Evolutionary conservation across 176 grass and related monocot species (phyloP).

Genomic region (Rhynchospora breviuscula): DNA sequence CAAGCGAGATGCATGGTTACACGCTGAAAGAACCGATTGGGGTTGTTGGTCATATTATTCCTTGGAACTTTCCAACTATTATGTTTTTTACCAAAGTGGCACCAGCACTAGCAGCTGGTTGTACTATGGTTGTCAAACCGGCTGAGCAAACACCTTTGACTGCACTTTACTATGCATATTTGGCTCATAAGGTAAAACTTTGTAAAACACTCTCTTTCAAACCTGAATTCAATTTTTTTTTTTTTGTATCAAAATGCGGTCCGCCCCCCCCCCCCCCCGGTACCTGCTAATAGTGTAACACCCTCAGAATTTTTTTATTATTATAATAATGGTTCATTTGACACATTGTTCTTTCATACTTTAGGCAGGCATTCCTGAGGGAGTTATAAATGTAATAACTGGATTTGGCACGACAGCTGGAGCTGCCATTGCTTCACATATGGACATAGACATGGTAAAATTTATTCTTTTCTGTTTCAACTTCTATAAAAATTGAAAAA

Average conservation of each 20-base stretch:
- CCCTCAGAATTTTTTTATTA: too few relatives aligned
- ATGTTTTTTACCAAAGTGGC: conserved; percentile 53
- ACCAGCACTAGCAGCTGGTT: conserved; percentile 41
- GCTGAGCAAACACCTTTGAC: conserved; percentile 47
- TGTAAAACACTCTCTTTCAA: neutral
- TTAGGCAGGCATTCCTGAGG: conserved; percentile 52
- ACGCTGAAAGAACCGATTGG: conserved; percentile 47
- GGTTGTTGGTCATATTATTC: conserved; percentile 45
- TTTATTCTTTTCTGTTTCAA: neutral
- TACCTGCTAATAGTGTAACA: too few relatives aligned
- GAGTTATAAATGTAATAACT: conserved; percentile 44
- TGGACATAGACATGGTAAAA: conserved; percentile 48
- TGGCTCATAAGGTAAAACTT: conserved; percentile 32
- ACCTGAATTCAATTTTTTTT: neutral
- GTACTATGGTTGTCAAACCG: conserved; percentile 53
- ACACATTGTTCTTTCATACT: neutral
- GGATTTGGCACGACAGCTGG: conserved; percentile 55
- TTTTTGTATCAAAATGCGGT: neutral
- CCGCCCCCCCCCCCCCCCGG: too few relatives aligned
- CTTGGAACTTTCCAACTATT: conserved; percentile 44
- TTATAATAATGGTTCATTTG: neutral
- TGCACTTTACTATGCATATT: conserved; percentile 32
- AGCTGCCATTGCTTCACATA: conserved; percentile 51
- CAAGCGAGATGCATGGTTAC: conserved; percentile 30
- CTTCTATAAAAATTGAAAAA: neutral